Base-by-base conservation (phyloP, 1,139 yeast genomes). In the Taiozyma sp. region DNA sequence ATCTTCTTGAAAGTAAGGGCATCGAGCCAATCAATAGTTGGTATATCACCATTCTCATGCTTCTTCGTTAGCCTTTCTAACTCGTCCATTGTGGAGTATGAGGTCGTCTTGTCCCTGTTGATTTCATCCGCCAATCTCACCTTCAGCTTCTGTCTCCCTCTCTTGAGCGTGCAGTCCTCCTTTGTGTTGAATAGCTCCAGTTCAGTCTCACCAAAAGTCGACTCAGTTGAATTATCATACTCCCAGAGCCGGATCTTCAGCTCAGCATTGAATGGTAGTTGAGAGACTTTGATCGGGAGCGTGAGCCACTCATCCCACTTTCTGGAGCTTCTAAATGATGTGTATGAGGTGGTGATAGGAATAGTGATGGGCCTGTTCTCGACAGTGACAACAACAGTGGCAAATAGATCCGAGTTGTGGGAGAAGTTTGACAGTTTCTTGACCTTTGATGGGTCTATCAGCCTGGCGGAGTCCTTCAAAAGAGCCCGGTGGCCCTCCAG, bases 1-100 rank as follows among this genome's bases (percentile, higher is more conserved):
- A 86, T 74, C 54, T 77, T 74, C 4, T 90, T 76, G 53, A 86
- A 72, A 0, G 87, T 80, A 48, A 88, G 58, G 46, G 79, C 75
- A 63, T 90, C 97, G 9, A 92, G 71, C 98, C 99, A 93, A 42
- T 78, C 80, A 1, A 84, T 72, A 16, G 78, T 69, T 5, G 78
- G 70, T 42, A 80, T 73, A 32, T 86, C 90, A 1, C 93, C 92
- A 54, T 80, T 78, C 58, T 86, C 91, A 62, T 84, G 87, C 46
- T 70, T 71, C 54, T 87, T 84, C 44, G 87, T 70, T 50, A 79
- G 71, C 51, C 69, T 67, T 59, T 87, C 93, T 19, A 84, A 64
- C 8, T 68, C 66, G 51, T 70, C 72, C 68, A 69, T 65, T 30
- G 60, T 55, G 4, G 59, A 39, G 19, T 41, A 23, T 16, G 45